Base-by-base conservation (phyloP, 2,329 filamentous ascomycete species). In the Ceratocystis cacaofunesta region DNA sequence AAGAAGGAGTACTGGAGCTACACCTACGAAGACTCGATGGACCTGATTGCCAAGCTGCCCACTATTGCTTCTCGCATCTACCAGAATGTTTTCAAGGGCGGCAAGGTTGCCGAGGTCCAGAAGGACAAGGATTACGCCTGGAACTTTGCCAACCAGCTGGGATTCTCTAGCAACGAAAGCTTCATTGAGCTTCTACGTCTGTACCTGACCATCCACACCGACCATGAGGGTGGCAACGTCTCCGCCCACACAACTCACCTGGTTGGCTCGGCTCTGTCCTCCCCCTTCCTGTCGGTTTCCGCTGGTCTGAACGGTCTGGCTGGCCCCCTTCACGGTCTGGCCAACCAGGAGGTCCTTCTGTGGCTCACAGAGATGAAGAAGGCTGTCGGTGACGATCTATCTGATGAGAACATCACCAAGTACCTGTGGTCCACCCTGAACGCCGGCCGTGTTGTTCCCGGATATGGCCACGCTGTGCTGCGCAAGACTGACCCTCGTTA, bases 351-450 rank as follows among this genome's bases (percentile, higher is more conserved):
- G 81, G 94, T 99, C 71, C 86, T 99, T 73, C 92, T 94, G 84
- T 99, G 94, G 94, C 89, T 99, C 74, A 89, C 88, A 72, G 90
- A 97, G 87, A 96, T 99, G 92, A 96, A 99, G 90, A 88, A 90
- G 80, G 77, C 82, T 66, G 82, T 99, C 73, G 94, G 94, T 75
- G 89, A 92, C 77, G 94, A 99, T 76, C 85, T 99, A 70, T 94
- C 88, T 78, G 94, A 99, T 81, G 83, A 92, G 83, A 86, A 88
- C 77, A 96, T 99, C 84, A 96, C 87, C 76, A 89, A 97, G 78
- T 99, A 99, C 85, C 88, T 99, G 73, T 99, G 94, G 94, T 87
- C 88, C 68, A 99, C 94, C 71, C 87, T 99, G 75, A 97, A 97
- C 81, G 79, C 84, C 70, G 94, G 94, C 76, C 92, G 91, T 77